A percentile compares a stretch with the other conserved stretches of the same genome.
phyloP scores from a whole-genome alignment of 805 yeast species.

The Lipomyces anomalus region DNA sequence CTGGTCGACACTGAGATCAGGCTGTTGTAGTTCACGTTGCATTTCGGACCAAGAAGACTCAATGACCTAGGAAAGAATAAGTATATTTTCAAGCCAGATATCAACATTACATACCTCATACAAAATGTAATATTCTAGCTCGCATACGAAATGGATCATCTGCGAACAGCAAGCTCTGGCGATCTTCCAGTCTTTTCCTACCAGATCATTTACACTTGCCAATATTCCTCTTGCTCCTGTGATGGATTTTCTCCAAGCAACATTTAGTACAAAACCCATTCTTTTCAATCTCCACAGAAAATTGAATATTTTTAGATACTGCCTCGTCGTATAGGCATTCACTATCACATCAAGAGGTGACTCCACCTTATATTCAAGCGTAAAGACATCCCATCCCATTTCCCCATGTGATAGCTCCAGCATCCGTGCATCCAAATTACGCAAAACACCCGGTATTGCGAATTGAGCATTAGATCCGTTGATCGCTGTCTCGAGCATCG shows the following conservation, averaged over 20 bases:
- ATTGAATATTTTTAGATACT: slow-evolving; percentile 74
- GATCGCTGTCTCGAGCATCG: slow-evolving; percentile 60
- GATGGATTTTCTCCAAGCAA: slow-evolving; percentile 42
- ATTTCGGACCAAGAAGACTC: slow-evolving; percentile 36
- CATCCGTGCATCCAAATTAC: slow-evolving; percentile 74
- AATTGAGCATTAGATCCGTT: slow-evolving; percentile 32
- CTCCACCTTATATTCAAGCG: slow-evolving; percentile 60
- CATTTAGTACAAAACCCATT: slow-evolving; percentile 47
- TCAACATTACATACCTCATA: too few species aligned
- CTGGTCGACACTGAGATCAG: slow-evolving; percentile 34
- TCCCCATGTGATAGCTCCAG: slow-evolving; percentile 67
- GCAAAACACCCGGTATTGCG: slow-evolving; percentile 39
- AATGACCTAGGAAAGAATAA: slow-evolving; percentile 27
- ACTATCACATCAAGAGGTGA: slow-evolving; percentile 55
- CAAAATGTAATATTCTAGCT: slow-evolving; percentile 35
- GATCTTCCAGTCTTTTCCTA: slow-evolving; percentile 25
- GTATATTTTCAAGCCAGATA: background rate
- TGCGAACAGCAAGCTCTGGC: slow-evolving; percentile 28
- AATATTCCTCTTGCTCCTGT: slow-evolving; percentile 27
- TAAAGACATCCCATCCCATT: slow-evolving; percentile 88
- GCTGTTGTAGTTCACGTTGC: slow-evolving; percentile 25
- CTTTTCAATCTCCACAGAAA: slow-evolving; percentile 76
- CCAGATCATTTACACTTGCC: slow-evolving; percentile 7
- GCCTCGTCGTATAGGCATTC: slow-evolving; percentile 40
- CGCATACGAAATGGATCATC: slow-evolving; percentile 34